Evolutionary conservation across 768 basidiomycete genomes (phyloP), one percentile per base, ranked within the genome.

Genomic region (Psilocybe sp.): DNA sequence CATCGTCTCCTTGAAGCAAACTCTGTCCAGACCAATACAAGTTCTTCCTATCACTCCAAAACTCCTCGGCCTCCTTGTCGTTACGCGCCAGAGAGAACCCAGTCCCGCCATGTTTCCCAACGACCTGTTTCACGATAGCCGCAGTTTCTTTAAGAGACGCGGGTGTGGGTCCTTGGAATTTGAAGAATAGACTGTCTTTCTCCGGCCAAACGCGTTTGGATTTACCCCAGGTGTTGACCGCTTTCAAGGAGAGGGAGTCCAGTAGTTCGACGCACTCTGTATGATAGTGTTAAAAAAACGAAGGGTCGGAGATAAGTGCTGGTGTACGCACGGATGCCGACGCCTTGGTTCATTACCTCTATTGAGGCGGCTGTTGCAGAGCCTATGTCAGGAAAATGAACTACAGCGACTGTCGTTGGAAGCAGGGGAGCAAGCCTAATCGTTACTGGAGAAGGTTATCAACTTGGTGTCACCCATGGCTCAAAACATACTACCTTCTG

Each of bases 261-360:
- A 89, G 71, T 5, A 92, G 78, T 59, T 94, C 92, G 28, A 92
- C 81, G 49, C 91, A 93, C 73, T 92, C 89, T 84, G 40, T 3
- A 43, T 42, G 5, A 10, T 18, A 40, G 12, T 14, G 28, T 14
- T 19, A 9, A 28, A 20, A 5, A 34, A 13, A 9, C 19, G 16
- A n/a, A 19, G 15, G 7, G 9, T 14, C 2, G 9, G 37, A 15
- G 28, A 9, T 13, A 13, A 19, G 38, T 40, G 39, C 50, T 14
- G 19, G 44, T 31, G 28, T 19, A 71, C 84, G 57, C 62, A 89
- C 87, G 89, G 45, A 92, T 84, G 0, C 84, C 80, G 44, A 88
- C 78, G 0, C 90, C 89, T 32, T 74, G 69, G 60, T 86, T 82
- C 44, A 87, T 69, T 1, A 91, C 79, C 42, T 89, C 85, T 11